A percentile compares a stretch with the other conserved stretches of the same genome.
Evolutionary conservation across 2,329 filamentous ascomycete genomes (phyloP).

Genomic region (Canariomyces notabilis): DNA sequence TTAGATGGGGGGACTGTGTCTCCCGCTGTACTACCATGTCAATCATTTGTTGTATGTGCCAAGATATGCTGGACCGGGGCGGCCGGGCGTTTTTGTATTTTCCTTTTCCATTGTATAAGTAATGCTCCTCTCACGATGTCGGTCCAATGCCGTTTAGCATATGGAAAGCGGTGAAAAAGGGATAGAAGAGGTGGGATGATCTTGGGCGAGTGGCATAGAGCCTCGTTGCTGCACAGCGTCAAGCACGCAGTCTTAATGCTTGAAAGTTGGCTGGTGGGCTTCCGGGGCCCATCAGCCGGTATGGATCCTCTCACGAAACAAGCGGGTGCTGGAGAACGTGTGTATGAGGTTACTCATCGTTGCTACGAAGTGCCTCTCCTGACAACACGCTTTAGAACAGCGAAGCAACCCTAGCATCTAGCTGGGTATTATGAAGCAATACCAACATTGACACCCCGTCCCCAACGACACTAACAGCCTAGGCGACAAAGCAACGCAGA

Average conservation of each 20-base stretch:
- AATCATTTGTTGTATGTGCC: constrained; percentile 5
- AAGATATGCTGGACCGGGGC: constrained; percentile 6
- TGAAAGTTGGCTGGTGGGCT: background rate
- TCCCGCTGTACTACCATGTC: constrained; percentile 14
- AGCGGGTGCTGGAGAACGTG: background rate
- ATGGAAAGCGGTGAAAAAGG: constrained; percentile 9
- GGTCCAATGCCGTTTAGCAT: constrained; percentile 18
- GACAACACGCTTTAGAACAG: too few species aligned
- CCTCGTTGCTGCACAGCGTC: constrained; percentile 1
- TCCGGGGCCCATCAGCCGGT: background rate
- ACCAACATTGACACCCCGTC: too few species aligned
- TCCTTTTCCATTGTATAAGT: constrained; percentile 17
- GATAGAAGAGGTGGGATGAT: constrained; percentile 11
- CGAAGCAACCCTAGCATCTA: too few species aligned
- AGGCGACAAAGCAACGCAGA: too few species aligned
- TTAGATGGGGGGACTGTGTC: background rate
- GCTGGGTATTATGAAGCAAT: too few species aligned
- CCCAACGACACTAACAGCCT: too few species aligned
- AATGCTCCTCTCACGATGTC: constrained; percentile 27
- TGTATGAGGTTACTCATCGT: too few species aligned
- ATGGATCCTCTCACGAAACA: background rate
- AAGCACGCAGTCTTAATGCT: constrained; percentile 11
- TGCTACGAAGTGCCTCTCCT: too few species aligned
- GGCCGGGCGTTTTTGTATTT: constrained; percentile 14
- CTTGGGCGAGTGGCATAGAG: constrained; percentile 6